Base-by-base conservation (phyloP, 2,329 filamentous ascomycete species). In the Curvularia lunata region DNA sequence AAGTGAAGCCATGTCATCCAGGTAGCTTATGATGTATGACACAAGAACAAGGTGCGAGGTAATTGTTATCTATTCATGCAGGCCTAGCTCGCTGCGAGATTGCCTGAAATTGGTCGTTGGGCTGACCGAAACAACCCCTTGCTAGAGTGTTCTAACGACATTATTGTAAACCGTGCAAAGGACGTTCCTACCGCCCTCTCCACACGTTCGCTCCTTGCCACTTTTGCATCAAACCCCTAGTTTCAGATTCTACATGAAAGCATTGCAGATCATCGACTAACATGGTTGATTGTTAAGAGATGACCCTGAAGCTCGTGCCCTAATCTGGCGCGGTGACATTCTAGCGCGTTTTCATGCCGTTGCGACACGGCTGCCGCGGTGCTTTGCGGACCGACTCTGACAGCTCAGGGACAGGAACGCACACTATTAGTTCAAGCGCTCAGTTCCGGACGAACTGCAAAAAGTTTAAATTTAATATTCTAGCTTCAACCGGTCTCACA, bases 361-460 rank as follows among this genome's bases (percentile, higher is more conserved):
- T 30, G 41, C 51, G 47, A 51, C 51, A 51, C 28, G 25, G 37
- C 23, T 3, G 13, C 30, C 47, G 47, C 7, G 8, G 18, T 25
- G 6, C 23, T 19, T 19, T 25, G 23, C 48, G 53, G 47, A 41
- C 53, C 53, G 48, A 55, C 18, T 45, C n/a, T 23, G 28, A 46
- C 7, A 27, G 32, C 40, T 12, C 30, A 52, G 23, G 21, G 27
- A 40, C 48, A 46, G 30, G 21, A 18, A 46, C 16, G 18, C 47
- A 40, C 23, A 25, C 23, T 25, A 25, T 38, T 45, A 51, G 37
- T 7, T 45, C 21, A 18, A 23, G 9, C 30, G 5, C n/a, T 19
- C 48, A 40, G 25, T 19, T n/a, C 10, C 13, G 18, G 38, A 12
- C 47, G 40, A 47, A 38, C 53, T 40, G 40, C 46, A 52, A 25